These are phyloP conservation scores for Coniochaeta prunicola DNA, from an alignment of 2,329 filamentous ascomycete species.

Conservation along the genomic window DNA sequence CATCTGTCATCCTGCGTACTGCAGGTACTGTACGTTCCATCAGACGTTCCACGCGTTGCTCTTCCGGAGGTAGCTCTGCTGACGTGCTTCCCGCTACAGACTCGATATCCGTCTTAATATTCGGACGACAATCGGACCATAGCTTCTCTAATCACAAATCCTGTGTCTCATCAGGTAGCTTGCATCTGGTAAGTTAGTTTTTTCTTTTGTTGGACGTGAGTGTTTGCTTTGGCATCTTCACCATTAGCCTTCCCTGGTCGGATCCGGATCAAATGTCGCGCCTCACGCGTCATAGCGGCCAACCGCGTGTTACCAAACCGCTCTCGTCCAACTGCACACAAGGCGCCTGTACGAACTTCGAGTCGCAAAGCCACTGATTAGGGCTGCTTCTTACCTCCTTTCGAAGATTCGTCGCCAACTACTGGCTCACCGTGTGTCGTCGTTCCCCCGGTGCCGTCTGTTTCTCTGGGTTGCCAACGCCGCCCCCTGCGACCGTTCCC, in stretches of 20 bases:
- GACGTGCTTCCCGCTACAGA: neutral
- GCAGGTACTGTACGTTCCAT: neutral
- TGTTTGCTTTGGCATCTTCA: neutral
- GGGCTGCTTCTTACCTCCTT: too few relatives aligned
- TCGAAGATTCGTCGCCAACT: neutral
- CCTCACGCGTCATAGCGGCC: constrained; percentile 3
- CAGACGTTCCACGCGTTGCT: neutral
- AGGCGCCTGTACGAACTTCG: neutral
- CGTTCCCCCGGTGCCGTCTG: too few relatives aligned
- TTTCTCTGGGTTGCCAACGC: too few relatives aligned
- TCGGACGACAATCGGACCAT: neutral
- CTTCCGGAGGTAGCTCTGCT: neutral
- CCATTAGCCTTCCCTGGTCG: neutral
- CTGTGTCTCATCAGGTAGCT: neutral
- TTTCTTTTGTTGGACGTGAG: neutral
- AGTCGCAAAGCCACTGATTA: neutral
- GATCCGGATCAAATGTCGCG: neutral
- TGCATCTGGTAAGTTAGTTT: neutral
- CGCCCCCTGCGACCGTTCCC: neutral
- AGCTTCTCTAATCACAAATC: neutral
- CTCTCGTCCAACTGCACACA: neutral
- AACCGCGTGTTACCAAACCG: neutral
- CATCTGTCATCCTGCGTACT: neutral
- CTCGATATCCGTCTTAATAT: neutral
- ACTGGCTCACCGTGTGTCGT: neutral